These are phyloP conservation scores for Lactifluus rugatus DNA, from an alignment of 768 basidiomycete genomes.

Conservation along the genomic window DNA sequence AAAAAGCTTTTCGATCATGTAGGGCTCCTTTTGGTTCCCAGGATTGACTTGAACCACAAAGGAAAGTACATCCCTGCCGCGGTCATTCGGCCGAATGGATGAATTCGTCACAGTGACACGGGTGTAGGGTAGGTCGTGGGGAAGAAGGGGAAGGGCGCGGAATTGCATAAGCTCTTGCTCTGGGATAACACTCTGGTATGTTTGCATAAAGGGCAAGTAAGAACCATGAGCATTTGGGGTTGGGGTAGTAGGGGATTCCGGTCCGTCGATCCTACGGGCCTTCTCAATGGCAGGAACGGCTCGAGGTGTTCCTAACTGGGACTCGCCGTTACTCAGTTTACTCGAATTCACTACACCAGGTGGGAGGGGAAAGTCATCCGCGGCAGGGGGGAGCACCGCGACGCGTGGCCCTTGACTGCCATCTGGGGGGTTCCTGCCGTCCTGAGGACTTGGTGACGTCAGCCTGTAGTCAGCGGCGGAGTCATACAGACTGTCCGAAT, in stretches of 20 bases:
- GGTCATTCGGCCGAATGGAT: conserved; percentile 79
- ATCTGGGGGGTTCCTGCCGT: conserved; percentile 17
- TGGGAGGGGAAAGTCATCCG: conserved; percentile 20
- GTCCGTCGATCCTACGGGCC: conserved; percentile 17
- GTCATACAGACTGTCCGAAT: conserved; percentile 34
- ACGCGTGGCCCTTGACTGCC: conserved; percentile 4
- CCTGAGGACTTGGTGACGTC: conserved; percentile 14
- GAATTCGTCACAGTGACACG: conserved; percentile 65
- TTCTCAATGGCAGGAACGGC: not conserved
- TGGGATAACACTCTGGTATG: conserved; percentile 19
- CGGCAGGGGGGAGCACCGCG: conserved; percentile 12
- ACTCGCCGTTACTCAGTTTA: conserved; percentile 5
- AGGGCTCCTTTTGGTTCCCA: conserved; percentile 57
- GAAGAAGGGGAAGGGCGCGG: conserved; percentile 62
- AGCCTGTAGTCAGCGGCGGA: conserved; percentile 31
- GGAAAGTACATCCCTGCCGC: conserved; percentile 85
- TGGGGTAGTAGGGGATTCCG: conserved; percentile 18
- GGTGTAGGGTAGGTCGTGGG: conserved; percentile 65
- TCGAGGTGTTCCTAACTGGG: conserved; percentile 1
- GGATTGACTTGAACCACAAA: conserved; percentile 76
- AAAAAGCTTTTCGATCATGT: conserved; percentile 89
- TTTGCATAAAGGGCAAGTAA: conserved; percentile 9
- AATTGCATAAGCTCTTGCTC: conserved; percentile 35
- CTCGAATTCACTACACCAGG: conserved; percentile 7
- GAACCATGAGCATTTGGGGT: conserved; percentile 12